Percentiles rank a stretch among this genome's conserved stretches.
phyloP scores from a whole-genome alignment of 306 rosid species.

The Leucaena leucocephala region DNA sequence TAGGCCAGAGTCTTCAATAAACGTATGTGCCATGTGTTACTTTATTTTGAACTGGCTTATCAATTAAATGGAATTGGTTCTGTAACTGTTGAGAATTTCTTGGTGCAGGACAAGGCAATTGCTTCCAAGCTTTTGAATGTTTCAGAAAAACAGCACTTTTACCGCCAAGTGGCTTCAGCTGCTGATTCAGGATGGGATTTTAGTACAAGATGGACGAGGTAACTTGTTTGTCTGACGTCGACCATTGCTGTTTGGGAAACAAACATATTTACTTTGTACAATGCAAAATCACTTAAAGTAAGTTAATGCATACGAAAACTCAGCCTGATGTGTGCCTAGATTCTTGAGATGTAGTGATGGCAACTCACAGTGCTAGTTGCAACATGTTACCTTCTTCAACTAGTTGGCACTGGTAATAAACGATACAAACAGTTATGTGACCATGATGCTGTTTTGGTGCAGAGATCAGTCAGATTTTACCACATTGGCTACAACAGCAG shows the following conservation, averaged over 20 bases:
- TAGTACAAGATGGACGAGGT: slow-evolving; percentile 97
- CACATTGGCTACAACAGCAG: slow-evolving; percentile 81
- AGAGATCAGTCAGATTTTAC: slow-evolving; percentile 72
- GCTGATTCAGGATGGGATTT: slow-evolving; percentile 99
- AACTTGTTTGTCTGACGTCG: background rate
- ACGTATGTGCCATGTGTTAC: slow-evolving; percentile 43
- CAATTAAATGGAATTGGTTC: slow-evolving; percentile 18
- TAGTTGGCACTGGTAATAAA: slow-evolving; percentile 4
- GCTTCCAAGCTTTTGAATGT: slow-evolving; percentile 66
- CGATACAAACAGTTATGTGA: slow-evolving; percentile 11
- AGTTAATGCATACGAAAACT: background rate
- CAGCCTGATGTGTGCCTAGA: background rate
- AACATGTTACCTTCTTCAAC: slow-evolving; percentile 15
- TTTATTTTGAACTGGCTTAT: slow-evolving; percentile 25
- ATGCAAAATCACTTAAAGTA: too few relatives aligned
- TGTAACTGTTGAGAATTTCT: slow-evolving; percentile 28
- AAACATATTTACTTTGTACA: too few relatives aligned
- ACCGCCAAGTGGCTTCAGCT: slow-evolving; percentile 75
- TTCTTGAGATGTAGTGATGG: background rate
- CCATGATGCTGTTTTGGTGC: slow-evolving; percentile 39
- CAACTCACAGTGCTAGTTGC: background rate
- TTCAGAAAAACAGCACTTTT: slow-evolving; percentile 62
- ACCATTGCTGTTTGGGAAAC: too few relatives aligned
- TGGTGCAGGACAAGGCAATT: slow-evolving; percentile 60
- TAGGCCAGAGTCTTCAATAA: slow-evolving; percentile 80